Conservation (phyloP, 805 yeast genomes). For the Lachancea sp. region DNA sequence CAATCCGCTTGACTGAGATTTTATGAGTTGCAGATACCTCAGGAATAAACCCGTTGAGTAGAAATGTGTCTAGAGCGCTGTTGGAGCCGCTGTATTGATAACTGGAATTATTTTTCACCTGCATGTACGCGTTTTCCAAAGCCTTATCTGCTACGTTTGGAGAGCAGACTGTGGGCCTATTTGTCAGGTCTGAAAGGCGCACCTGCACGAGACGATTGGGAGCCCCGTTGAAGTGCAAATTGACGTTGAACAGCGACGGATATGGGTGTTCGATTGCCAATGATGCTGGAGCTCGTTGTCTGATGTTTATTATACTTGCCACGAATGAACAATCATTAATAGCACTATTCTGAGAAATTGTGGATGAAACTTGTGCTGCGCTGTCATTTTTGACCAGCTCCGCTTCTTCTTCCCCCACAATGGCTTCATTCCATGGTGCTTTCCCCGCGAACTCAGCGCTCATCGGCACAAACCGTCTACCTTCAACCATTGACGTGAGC, state of each 20-base stretch:
- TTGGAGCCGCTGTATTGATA: conserved; percentile 70
- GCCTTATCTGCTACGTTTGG: conserved; percentile 27
- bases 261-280: conserved; percentile 14
- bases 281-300: conserved; percentile 18
- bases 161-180: conserved; percentile 18
- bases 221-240: conserved; percentile 27
- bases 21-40: conserved; percentile 40
- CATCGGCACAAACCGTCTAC: conserved; percentile 25
- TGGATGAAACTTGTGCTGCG: not conserved
- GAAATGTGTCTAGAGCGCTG: conserved; percentile 60
- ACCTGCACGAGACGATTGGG: conserved; percentile 21
- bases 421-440: conserved; percentile 14
- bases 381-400: not conserved
- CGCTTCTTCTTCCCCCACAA: not conserved
- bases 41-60: conserved; percentile 69
- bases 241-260: conserved; percentile 13
- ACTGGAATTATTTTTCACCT: conserved; percentile 46
- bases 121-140: conserved; percentile 71
- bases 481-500: conserved; percentile 20
- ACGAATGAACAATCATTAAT: conserved; percentile 70
- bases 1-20: conserved; percentile 27
- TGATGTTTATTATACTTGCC: conserved; percentile 53
- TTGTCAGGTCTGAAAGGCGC: conserved; percentile 16
- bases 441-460: conserved; percentile 17
- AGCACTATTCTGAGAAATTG: conserved; percentile 20